A percentile compares a stretch with the other conserved stretches of the same genome.
Evolutionary conservation across 2,329 filamentous ascomycete species (phyloP).

Genomic region (Phoma herbarum): DNA sequence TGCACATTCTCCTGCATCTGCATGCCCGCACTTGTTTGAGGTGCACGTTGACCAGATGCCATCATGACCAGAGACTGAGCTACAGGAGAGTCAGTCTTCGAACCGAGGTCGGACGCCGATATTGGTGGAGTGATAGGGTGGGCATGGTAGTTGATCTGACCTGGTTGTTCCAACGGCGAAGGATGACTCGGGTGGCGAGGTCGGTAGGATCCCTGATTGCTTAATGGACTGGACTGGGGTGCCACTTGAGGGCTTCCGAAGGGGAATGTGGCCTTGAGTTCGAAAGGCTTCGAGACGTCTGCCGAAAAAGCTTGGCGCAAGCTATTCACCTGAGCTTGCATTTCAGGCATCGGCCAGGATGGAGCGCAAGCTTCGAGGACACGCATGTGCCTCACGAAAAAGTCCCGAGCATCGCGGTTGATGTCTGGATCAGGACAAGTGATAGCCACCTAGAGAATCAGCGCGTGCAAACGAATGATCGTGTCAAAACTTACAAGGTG

Average conservation of each 20-base stretch:
- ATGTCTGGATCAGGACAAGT: slow-evolving; percentile 92
- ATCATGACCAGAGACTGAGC: slow-evolving; percentile 77
- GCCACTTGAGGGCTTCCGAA: slow-evolving; percentile 78
- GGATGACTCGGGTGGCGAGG: slow-evolving; percentile 59
- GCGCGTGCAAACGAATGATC: background rate
- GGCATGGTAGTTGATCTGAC: slow-evolving; percentile 70
- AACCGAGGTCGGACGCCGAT: slow-evolving; percentile 75
- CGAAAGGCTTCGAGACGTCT: slow-evolving; percentile 83
- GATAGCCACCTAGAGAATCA: slow-evolving; percentile 75
- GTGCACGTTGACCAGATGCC: slow-evolving; percentile 63
- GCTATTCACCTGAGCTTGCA: slow-evolving; percentile 88
- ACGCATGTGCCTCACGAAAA: slow-evolving; percentile 92
- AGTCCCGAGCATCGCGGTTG: slow-evolving; percentile 83
- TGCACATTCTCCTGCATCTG: slow-evolving; percentile 69
- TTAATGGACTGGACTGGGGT: slow-evolving; percentile 69
- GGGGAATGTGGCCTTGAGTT: slow-evolving; percentile 86
- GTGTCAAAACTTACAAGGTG: slow-evolving; percentile 76
- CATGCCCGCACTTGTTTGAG: slow-evolving; percentile 62
- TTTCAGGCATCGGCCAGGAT: slow-evolving; percentile 87
- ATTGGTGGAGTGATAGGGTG: slow-evolving; percentile 84
- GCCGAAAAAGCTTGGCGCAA: slow-evolving; percentile 91
- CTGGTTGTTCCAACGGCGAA: slow-evolving; percentile 61
- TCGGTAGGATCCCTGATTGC: slow-evolving; percentile 59
- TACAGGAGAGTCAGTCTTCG: slow-evolving; percentile 79
- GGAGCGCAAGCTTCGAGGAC: slow-evolving; percentile 85